Conservation (phyloP, 75 land plant genomes). For the Cryptomeria japonica region DNA sequence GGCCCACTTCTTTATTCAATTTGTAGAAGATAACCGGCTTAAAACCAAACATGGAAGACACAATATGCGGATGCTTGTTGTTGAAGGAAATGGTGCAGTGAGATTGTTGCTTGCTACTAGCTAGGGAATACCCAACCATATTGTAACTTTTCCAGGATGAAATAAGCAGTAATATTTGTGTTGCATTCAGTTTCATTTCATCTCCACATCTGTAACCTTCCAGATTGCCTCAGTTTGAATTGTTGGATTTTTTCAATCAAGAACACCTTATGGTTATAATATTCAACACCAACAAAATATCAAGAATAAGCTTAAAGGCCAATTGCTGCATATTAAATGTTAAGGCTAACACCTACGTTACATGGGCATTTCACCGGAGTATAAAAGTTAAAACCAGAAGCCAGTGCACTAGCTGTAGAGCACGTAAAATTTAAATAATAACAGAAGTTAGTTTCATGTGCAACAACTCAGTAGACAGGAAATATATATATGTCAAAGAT, state of each 20-base stretch:
- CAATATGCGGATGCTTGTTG: no score
- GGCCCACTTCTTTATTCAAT: no score
- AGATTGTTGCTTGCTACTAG: no score
- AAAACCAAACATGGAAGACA: no score
- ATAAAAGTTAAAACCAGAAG: neutral
- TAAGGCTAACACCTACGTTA: neutral
- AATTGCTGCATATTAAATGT: neutral
- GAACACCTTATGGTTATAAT: neutral
- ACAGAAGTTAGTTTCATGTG: neutral
- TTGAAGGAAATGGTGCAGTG: no score
- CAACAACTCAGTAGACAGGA: neutral
- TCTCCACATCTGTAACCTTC: neutral
- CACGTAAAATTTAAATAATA: neutral
- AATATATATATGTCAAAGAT: neutral
- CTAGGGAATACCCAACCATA: neutral
- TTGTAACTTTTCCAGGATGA: neutral
- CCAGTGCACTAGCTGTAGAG: neutral
- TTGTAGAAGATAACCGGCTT: no score
- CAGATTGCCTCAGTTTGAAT: neutral
- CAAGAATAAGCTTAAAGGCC: neutral
- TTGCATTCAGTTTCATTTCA: neutral
- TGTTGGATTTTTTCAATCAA: neutral
- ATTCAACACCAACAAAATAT: neutral
- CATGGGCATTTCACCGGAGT: neutral
- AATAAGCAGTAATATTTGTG: neutral